Percentiles rank a stretch among this genome's conserved stretches.
Evolutionary conservation across 176 grass and related monocot genomes (phyloP).

Genomic region (Otatea glauca): DNA sequence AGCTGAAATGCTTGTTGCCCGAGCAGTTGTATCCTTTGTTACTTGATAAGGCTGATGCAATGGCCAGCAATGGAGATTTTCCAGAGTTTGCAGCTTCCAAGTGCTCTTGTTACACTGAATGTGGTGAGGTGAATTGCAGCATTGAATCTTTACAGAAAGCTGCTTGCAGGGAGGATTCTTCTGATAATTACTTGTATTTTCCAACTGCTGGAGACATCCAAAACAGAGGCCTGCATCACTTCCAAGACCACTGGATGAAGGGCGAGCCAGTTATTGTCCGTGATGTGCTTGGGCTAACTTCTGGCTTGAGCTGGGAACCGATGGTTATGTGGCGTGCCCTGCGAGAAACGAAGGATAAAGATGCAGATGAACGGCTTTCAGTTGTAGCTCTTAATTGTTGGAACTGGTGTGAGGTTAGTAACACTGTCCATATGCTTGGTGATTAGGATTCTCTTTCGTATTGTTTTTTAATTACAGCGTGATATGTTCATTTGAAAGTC

Average conservation of each 20-base stretch:
- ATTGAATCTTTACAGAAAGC: no score
- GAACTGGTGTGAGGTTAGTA: no score
- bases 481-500: no score
- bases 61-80: conserved; percentile 45
- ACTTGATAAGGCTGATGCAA: conserved; percentile 57
- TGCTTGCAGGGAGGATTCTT: conserved; percentile 51
- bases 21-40: conserved; percentile 57
- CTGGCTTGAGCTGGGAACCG: conserved; percentile 87
- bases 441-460: no score
- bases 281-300: conserved; percentile 66
- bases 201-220: conserved; percentile 54
- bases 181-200: conserved; percentile 79
- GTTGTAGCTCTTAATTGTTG: no score
- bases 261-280: conserved; percentile 83
- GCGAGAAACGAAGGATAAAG: conserved; percentile 50
- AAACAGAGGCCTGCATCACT: conserved; percentile 65
- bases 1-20: conserved; percentile 57
- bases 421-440: no score
- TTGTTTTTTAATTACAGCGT: no score
- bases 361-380: conserved; percentile 45
- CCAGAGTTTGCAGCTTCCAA: not conserved
- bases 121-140: no score
- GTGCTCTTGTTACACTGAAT: no score
- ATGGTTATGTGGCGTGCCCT: conserved; percentile 94
- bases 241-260: conserved; percentile 83